Conservation (phyloP, 1,284 basidiomycete species). For the Cystobasidiaceae sp. region DNA sequence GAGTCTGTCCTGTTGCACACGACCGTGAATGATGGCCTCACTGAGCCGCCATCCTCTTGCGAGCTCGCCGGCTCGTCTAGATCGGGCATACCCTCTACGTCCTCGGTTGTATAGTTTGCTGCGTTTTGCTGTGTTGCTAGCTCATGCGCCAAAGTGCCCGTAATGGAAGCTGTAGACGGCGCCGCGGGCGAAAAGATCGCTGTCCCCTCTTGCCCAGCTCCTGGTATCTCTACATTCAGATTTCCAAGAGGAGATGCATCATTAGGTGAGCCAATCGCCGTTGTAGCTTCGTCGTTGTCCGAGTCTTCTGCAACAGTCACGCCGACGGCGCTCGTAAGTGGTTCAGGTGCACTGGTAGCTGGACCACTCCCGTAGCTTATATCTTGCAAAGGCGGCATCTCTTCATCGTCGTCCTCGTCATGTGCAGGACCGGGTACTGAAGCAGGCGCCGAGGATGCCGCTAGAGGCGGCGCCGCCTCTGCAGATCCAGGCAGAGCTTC, state of each 20-base stretch:
- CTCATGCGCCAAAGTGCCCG: not conserved
- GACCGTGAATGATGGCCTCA: not conserved
- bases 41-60: no score
- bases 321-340: no score
- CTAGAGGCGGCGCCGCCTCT: not conserved
- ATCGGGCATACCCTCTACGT: conserved; percentile 8
- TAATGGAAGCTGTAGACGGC: not conserved
- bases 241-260: no score
- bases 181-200: not conserved
- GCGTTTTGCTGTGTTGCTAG: not conserved
- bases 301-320: no score
- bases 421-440: not conserved
- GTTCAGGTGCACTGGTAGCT: not conserved
- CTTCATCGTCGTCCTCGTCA: not conserved
- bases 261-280: no score
- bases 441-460: not conserved
- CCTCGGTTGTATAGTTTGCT: not conserved
- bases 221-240: no score
- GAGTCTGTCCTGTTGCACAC: not conserved
- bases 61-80: not conserved
- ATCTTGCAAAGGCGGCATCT: not conserved
- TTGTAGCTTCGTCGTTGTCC: no score
- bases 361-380: not conserved
- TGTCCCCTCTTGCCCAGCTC: no score
- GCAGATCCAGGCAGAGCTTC: not conserved